Conservation (phyloP, 176 grass and related monocot genomes). For the Cocos nucifera region DNA sequence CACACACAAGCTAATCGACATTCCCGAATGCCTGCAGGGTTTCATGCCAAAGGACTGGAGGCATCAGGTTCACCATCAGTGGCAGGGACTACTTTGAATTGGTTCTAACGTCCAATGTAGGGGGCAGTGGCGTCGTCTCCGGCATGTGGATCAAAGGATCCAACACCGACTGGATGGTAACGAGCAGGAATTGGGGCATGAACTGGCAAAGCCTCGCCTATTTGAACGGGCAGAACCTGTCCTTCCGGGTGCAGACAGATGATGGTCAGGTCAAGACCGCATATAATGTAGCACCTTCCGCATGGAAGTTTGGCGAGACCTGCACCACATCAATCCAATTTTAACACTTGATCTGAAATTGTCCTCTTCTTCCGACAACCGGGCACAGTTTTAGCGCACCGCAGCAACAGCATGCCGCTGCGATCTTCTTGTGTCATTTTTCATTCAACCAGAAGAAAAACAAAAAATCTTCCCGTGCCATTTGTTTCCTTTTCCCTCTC, state of each 20-base stretch:
- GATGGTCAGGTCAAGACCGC: slow-evolving; percentile 18
- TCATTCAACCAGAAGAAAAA: no score
- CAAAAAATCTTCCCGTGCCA: no score
- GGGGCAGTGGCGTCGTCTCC: slow-evolving; percentile 39
- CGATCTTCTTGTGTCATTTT: not conserved
- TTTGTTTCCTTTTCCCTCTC: not conserved
- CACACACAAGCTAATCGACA: no score
- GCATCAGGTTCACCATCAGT: slow-evolving; percentile 44
- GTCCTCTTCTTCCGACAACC: no score
- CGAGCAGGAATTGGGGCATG: slow-evolving; percentile 51
- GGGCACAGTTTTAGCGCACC: no score
- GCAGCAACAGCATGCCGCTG: no score
- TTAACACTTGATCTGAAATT: not conserved
- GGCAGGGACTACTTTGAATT: slow-evolving; percentile 55
- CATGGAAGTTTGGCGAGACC: slow-evolving; percentile 42
- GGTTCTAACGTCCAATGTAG: slow-evolving; percentile 38
- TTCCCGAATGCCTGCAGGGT: not conserved
- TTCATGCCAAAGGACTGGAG: slow-evolving; percentile 19
- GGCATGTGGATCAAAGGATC: slow-evolving; percentile 30
- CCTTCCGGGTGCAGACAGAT: slow-evolving; percentile 36
- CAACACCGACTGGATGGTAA: slow-evolving; percentile 28
- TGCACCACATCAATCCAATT: slow-evolving; percentile 11
- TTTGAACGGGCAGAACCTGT: slow-evolving; percentile 36
- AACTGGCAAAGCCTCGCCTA: slow-evolving; percentile 52
- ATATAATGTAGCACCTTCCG: slow-evolving; percentile 26